Conservation (phyloP, 768 basidiomycete genomes). For the Russula sp. region DNA sequence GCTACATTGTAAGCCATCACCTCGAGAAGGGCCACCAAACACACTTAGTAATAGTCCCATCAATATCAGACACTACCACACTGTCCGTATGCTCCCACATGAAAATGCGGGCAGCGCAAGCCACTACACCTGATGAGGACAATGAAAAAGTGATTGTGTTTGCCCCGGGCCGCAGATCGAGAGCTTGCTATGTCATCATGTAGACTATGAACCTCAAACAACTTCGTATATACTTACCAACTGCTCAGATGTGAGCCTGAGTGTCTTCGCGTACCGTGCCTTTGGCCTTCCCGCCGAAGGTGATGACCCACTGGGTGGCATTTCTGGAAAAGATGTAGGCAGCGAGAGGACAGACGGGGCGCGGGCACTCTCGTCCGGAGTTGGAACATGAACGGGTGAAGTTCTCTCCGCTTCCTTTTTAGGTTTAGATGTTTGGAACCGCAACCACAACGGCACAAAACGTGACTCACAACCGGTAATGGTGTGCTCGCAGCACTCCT, state of each 20-base stretch:
- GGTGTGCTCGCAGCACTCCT: constrained; percentile 5
- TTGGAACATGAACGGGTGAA: not conserved
- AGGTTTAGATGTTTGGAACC: not conserved
- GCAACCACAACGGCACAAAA: not conserved
- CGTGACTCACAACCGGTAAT: constrained; percentile 3
- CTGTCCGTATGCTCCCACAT: constrained; percentile 91
- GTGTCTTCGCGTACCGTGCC: constrained; percentile 82
- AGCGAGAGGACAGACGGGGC: not conserved
- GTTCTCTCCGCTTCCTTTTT: not conserved
- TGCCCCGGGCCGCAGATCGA: constrained; percentile 78
- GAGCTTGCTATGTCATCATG: constrained; percentile 54
- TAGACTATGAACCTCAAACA: not conserved
- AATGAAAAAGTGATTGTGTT: constrained; percentile 94
- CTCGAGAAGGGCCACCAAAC: constrained; percentile 23
- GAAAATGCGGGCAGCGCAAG: constrained; percentile 90
- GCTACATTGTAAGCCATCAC: constrained; percentile 1
- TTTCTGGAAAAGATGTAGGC: constrained; percentile 2
- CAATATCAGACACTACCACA: constrained; percentile 94
- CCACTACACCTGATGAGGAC: constrained; percentile 71
- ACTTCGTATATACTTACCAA: constrained; percentile 48
- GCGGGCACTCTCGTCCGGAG: not conserved
- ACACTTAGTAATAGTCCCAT: constrained; percentile 98
- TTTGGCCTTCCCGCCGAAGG: constrained; percentile 11
- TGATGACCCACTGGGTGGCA: not conserved
- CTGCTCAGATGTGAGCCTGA: constrained; percentile 91